Evolutionary conservation across 148 eudicot species (phyloP).

Genomic region (Nyssa sinensis): DNA sequence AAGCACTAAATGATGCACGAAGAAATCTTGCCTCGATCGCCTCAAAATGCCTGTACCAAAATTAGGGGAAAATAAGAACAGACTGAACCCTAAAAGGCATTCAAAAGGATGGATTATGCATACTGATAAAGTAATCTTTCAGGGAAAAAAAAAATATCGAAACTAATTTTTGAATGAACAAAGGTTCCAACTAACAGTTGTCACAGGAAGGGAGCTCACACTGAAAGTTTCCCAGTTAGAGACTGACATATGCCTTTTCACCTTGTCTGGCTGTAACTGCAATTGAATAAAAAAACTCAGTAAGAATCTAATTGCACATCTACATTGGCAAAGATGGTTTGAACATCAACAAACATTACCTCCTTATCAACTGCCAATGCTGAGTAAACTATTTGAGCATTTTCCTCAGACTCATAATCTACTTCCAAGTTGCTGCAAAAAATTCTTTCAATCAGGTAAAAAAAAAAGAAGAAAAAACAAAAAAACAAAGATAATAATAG

Average conservation of each 20-base stretch:
- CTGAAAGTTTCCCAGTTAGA: conserved; percentile 76
- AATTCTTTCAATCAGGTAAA: neutral
- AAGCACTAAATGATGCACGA: conserved; percentile 80
- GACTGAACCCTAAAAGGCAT: neutral
- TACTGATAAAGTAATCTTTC: neutral
- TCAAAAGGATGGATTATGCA: neutral
- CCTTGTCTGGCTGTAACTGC: conserved; percentile 93
- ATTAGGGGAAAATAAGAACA: neutral
- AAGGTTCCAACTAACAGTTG: neutral
- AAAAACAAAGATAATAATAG: neutral
- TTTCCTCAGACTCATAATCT: conserved; percentile 60
- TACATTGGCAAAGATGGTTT: neutral
- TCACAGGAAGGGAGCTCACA: conserved; percentile 43
- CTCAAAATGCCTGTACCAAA: conserved; percentile 68
- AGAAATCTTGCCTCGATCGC: conserved; percentile 96
- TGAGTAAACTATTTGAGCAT: conserved; percentile 62
- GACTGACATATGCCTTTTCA: conserved; percentile 72
- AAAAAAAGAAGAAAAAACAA: neutral
- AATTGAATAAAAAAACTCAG: conserved; percentile 12
- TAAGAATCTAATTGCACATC: neutral
- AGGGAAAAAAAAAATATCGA: neutral
- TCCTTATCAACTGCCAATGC: conserved; percentile 88
- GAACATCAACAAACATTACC: conserved; percentile 38
- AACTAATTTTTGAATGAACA: neutral
- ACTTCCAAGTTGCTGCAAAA: conserved; percentile 81